These are phyloP conservation scores for Irpex lacteus DNA, from an alignment of 1,284 basidiomycete genomes.

Conservation along the genomic window DNA sequence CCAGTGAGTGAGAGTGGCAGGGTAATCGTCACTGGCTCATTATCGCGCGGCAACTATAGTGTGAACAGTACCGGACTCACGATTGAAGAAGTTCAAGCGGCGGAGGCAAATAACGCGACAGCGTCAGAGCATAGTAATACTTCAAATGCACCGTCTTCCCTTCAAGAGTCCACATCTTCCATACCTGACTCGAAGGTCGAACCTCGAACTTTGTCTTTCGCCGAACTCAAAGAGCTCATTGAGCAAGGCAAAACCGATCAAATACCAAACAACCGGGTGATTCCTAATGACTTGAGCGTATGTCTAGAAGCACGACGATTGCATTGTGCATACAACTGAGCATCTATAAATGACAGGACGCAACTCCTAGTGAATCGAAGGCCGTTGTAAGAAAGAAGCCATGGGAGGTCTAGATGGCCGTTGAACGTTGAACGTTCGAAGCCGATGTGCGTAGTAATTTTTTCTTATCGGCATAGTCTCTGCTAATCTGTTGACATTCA, in stretches of 20 bases:
- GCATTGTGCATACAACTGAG: constrained; percentile 3
- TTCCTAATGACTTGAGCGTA: constrained; percentile 64
- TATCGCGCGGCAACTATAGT: neutral
- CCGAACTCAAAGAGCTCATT: constrained; percentile 66
- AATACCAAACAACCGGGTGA: constrained; percentile 74
- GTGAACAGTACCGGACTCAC: constrained; percentile 22
- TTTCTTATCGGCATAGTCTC: neutral
- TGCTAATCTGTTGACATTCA: neutral
- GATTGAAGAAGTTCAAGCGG: constrained; percentile 21
- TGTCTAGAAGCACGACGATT: constrained; percentile 21
- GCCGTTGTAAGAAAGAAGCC: constrained; percentile 53
- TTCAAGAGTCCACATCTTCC: neutral
- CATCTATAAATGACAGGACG: constrained; percentile 35
- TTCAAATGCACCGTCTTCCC: neutral
- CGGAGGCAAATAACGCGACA: neutral
- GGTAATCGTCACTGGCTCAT: neutral
- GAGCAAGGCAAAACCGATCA: constrained; percentile 65
- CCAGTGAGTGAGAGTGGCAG: constrained; percentile 38
- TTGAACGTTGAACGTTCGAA: neutral
- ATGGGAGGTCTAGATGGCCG: constrained; percentile 42
- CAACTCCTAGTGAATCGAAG: constrained; percentile 51
- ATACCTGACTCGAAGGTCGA: constrained; percentile 19
- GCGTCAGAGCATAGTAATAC: neutral
- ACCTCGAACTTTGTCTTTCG: constrained; percentile 52
- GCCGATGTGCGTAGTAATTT: neutral